phyloP scores from a whole-genome alignment of 2,329 filamentous ascomycete genomes.

The Hymenoscyphus occultus region DNA sequence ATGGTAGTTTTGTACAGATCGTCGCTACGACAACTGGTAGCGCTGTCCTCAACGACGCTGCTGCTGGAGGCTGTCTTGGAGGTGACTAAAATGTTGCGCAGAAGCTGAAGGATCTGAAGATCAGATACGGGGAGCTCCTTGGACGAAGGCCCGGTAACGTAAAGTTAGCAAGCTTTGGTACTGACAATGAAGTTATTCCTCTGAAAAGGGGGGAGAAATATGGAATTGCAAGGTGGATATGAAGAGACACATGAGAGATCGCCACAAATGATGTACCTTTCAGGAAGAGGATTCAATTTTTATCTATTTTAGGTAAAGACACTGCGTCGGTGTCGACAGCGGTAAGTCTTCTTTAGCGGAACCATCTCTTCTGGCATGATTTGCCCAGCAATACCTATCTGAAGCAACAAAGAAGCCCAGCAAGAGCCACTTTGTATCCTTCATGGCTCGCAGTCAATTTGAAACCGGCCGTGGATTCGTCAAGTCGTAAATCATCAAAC shows the following conservation, averaged over 20 bases:
- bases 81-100: conserved; percentile 21
- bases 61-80: conserved; percentile 24
- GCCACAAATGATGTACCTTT: background rate
- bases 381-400: conserved; percentile 1
- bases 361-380: background rate
- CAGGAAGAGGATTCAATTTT: background rate
- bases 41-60: conserved; percentile 19
- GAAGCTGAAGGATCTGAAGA: conserved; percentile 24
- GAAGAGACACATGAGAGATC: background rate
- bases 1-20: conserved; percentile 26
- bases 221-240: conserved; percentile 15
- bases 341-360: background rate
- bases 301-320: background rate
- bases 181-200: conserved; percentile 20
- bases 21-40: conserved; percentile 24
- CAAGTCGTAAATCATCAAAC: background rate
- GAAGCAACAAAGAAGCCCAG: background rate
- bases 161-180: conserved; percentile 21
- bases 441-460: background rate
- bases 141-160: conserved; percentile 1
- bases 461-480: background rate
- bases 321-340: background rate
- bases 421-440: background rate
- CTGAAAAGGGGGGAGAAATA: conserved; percentile 21
- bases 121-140: conserved; percentile 24